Conservation (phyloP, 2,329 filamentous ascomycete genomes). For the Colletotrichum lini region DNA sequence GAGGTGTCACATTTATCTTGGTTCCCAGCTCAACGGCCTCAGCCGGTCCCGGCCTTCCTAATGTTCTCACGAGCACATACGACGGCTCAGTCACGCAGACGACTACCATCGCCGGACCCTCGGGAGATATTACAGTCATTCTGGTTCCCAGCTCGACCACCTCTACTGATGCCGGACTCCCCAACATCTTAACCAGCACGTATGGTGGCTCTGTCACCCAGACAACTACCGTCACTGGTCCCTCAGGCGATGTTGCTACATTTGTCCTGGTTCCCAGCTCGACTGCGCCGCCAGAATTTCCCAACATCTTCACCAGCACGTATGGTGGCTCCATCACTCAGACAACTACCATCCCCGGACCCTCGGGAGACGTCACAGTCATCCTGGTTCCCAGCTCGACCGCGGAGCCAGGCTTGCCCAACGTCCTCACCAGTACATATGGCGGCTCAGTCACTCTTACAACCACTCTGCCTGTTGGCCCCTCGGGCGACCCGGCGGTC, state of each 20-base stretch:
- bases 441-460: neutral
- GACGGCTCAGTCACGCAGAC: too few relatives aligned
- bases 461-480: slow-evolving; percentile 4
- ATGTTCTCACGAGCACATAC: too few relatives aligned
- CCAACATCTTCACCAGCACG: slow-evolving; percentile 11
- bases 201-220: neutral
- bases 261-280: slow-evolving; percentile 10
- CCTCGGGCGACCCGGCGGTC: slow-evolving; percentile 8
- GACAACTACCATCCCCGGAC: slow-evolving; percentile 7
- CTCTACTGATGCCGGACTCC: neutral
- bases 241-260: neutral
- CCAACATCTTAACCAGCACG: neutral
- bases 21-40: too few relatives aligned
- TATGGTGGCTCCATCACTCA: slow-evolving; percentile 17
- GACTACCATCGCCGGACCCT: too few relatives aligned
- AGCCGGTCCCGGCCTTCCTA: neutral
- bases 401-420: neutral
- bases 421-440: neutral
- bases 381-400: neutral
- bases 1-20: neutral
- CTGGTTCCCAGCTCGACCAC: slow-evolving; percentile 6
- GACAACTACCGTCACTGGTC: neutral
- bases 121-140: neutral
- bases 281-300: neutral
- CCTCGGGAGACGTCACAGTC: neutral